Evolutionary conservation across 78 protist species (phyloP).

Genomic region (Chrysochromulina parva): DNA sequence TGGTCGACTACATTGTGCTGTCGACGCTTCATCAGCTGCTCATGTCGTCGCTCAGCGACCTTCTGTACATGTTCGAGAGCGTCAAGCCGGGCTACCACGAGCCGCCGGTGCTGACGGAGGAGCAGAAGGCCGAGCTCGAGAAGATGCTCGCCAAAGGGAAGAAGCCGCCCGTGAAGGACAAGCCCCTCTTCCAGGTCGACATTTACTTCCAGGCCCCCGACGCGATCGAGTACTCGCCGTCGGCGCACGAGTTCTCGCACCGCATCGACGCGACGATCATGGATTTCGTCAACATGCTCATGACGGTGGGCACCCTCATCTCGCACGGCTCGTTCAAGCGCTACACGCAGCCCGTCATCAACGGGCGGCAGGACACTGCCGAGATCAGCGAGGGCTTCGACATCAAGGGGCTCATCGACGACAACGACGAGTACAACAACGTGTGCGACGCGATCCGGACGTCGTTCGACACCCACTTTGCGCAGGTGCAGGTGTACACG

Average conservation of each 20-base stretch:
- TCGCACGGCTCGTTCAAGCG: not conserved
- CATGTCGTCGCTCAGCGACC: not conserved
- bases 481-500: slow-evolving; percentile 24
- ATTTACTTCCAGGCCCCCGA: not conserved
- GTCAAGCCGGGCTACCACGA: not conserved
- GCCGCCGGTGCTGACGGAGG: not conserved
- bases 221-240: not conserved
- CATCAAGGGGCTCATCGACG: not conserved
- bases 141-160: not conserved
- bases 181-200: not conserved
- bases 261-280: slow-evolving; percentile 7
- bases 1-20: slow-evolving; percentile 50
- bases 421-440: not conserved
- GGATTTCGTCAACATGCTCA: slow-evolving; percentile 9
- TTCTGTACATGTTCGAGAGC: not conserved
- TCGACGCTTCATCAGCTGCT: slow-evolving; percentile 26
- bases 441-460: not conserved
- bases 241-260: not conserved
- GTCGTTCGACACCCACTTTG: not conserved
- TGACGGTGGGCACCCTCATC: not conserved
- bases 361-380: not conserved
- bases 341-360: not conserved
- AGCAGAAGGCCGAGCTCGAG: not conserved
- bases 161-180: not conserved
- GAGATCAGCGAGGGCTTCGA: not conserved